Evolutionary conservation across 225 moss, liverwort and hornwort species (phyloP), one percentile per base, ranked within the genome.

Genomic region (Anthoceros angustus): DNA sequence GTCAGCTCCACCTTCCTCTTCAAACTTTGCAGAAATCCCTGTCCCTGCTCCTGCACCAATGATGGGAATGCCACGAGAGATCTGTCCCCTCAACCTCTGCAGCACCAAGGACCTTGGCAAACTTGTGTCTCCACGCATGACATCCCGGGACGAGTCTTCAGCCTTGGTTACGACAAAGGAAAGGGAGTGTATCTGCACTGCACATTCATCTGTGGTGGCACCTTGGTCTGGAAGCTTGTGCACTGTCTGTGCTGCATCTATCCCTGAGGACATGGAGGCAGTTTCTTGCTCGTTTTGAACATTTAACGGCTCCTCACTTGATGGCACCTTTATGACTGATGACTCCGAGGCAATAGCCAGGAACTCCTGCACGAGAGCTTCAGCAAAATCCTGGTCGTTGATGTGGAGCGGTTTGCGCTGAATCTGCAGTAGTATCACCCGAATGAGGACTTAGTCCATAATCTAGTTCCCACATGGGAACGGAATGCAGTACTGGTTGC

Each of bases 1-100:
- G 45, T 46, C 45, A 46, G 45, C 45, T 10, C 45, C 45, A 46
- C 45, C 45, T 46, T 46, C 45, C 45, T 46, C 45, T 16, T 46
- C 45, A 46, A 46, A 46, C 45, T 46, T 46, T 46, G 45, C 45
- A 11, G 45, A 46, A 46, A 62, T 90, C 67, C 94, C 94, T 75
- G 94, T 95, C 72, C 94, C 94, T 49, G 94, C 94, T 62, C 94
- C 94, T 68, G 94, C 94, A 72, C 94, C 90, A 61, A 95, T 88
- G 45, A 95, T 90, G n/a, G 94, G 94, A 70, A 85, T 77, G 46
- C 94, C 90, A 74, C 80, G 77, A 64, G 85, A 72, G 50, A 95
- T 85, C 67, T 86, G 88, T 49, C 76, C 81, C 79, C 81, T 78
- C 70, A 95, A 73, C 64, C 81, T 86, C 65, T 77, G 73, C 26